Conservation (phyloP, 345 rosid species). For the Sisymbrium altissimum region DNA sequence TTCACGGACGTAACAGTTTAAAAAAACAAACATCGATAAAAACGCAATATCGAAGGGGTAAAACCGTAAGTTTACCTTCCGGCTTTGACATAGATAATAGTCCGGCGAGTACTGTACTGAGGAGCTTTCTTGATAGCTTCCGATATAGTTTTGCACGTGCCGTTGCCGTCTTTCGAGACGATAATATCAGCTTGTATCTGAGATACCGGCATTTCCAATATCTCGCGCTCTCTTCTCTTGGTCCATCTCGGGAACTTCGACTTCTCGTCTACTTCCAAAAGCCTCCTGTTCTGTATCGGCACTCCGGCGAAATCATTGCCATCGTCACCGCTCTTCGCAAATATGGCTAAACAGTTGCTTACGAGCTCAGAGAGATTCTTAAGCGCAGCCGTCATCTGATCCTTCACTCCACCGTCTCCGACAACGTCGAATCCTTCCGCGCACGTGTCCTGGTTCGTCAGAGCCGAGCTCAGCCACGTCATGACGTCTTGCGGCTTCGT, state of each 20-base stretch:
- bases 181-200: constrained; percentile 75
- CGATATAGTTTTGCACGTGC: constrained; percentile 71
- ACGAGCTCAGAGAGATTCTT: constrained; percentile 85
- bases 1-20: constrained; percentile 6
- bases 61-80: constrained; percentile 60
- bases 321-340: constrained; percentile 36
- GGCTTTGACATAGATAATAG: constrained; percentile 80
- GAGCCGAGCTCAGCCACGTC: constrained; percentile 94
- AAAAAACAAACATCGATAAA: background rate
- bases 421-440: constrained; percentile 68
- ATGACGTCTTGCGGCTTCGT: constrained; percentile 51
- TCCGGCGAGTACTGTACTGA: constrained; percentile 62
- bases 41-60: background rate
- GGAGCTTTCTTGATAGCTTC: constrained; percentile 95
- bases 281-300: constrained; percentile 75
- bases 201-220: constrained; percentile 51
- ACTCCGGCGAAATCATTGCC: constrained; percentile 68
- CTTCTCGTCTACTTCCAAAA: constrained; percentile 22
- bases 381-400: constrained; percentile 51
- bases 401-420: constrained; percentile 60
- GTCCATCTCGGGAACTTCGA: constrained; percentile 66
- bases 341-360: constrained; percentile 86
- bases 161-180: constrained; percentile 84
- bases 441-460: constrained; percentile 96
- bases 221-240: constrained; percentile 52